phyloP scores from a whole-genome alignment of 2,329 filamentous ascomycete genomes.

The Ascochyta clinopodiicola region DNA sequence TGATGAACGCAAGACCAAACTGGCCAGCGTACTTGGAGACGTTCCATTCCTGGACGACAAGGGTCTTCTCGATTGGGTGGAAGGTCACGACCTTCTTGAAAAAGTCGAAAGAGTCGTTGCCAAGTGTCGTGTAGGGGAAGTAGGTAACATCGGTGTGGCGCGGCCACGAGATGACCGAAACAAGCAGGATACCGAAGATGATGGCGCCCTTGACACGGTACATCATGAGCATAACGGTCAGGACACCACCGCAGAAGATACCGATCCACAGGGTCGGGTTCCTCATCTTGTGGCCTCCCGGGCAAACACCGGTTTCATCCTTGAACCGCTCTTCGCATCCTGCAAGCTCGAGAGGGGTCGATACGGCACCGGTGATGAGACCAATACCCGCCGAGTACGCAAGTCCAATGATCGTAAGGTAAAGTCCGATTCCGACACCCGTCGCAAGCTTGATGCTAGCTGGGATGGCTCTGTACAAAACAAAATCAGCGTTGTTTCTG shows the following conservation, averaged over 20 bases:
- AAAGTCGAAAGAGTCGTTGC: constrained; percentile 78
- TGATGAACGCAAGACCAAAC: constrained; percentile 83
- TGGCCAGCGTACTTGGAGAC: constrained; percentile 72
- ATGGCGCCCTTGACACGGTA: constrained; percentile 88
- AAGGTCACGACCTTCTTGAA: constrained; percentile 89
- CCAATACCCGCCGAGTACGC: constrained; percentile 86
- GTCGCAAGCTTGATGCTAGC: constrained; percentile 86
- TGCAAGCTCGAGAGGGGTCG: constrained; percentile 76
- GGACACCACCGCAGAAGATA: constrained; percentile 82
- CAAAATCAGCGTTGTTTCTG: constrained; percentile 63
- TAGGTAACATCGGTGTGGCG: constrained; percentile 77
- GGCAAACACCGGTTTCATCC: constrained; percentile 61
- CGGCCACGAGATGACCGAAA: constrained; percentile 90
- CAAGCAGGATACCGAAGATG: constrained; percentile 80
- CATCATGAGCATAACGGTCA: constrained; percentile 82
- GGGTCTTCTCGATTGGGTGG: constrained; percentile 73
- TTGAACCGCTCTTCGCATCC: constrained; percentile 68
- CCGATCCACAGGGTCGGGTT: constrained; percentile 86
- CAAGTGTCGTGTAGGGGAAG: constrained; percentile 75
- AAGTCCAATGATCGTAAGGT: constrained; percentile 76
- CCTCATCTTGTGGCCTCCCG: constrained; percentile 74
- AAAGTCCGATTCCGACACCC: constrained; percentile 84
- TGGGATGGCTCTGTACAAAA: constrained; percentile 69
- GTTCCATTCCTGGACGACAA: constrained; percentile 77
- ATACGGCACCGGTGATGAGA: constrained; percentile 70